These are phyloP conservation scores for Puccinellia tenuiflora DNA, from an alignment of 176 grass and related monocot species.

Conservation along the genomic window DNA sequence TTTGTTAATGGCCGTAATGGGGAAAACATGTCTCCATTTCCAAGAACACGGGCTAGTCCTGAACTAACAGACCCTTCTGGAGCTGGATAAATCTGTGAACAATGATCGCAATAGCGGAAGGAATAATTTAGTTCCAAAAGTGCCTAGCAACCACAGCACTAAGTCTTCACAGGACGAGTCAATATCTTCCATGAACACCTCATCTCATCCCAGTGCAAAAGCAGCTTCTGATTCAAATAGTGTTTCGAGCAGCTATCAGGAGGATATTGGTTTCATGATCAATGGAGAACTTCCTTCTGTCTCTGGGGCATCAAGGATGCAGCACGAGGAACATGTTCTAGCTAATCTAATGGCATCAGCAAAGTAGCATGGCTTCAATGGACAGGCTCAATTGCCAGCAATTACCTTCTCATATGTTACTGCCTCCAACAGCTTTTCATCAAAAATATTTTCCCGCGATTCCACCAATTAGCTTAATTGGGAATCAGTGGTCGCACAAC, in stretches of 20 bases:
- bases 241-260: conserved; percentile 60
- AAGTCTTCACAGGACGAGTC: conserved; percentile 67
- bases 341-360: conserved; percentile 73
- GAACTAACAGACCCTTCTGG: conserved; percentile 69
- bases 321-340: conserved; percentile 65
- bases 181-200: conserved; percentile 40
- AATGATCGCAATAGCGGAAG: conserved; percentile 53
- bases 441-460: conserved; percentile 54
- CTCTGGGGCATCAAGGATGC: conserved; percentile 54
- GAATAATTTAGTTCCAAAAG: conserved; percentile 46
- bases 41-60: conserved; percentile 78
- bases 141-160: conserved; percentile 41
- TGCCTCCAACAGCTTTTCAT: conserved; percentile 42
- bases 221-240: conserved; percentile 65
- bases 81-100: conserved; percentile 35
- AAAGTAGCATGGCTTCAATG: conserved; percentile 70
- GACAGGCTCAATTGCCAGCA: conserved; percentile 58
- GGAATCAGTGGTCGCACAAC: conserved; percentile 45
- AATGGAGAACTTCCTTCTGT: conserved; percentile 71
- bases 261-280: conserved; percentile 51
- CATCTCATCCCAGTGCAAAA: conserved; percentile 47
- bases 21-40: conserved; percentile 55
- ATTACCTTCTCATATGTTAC: conserved; percentile 47
- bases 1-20: conserved; percentile 46
- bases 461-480: conserved; percentile 53